These are phyloP conservation scores for Geranium incanum DNA, from an alignment of 441 rosid species.

Conservation along the genomic window DNA sequence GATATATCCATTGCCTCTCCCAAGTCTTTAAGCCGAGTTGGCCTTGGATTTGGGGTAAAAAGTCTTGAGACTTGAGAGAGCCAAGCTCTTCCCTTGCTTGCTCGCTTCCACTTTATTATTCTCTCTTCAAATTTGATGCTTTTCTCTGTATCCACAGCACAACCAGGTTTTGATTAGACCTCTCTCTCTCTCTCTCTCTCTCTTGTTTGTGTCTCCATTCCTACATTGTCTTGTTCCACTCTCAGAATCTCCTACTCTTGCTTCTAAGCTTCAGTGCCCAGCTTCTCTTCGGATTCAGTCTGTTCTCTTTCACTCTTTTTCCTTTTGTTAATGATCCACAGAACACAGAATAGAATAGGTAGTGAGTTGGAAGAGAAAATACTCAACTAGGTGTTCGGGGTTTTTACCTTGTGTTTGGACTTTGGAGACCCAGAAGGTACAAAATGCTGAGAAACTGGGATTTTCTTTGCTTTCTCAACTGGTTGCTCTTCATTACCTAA, in stretches of 20 bases:
- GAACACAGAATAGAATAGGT: conserved; percentile 9
- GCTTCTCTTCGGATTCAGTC: conserved; percentile 14
- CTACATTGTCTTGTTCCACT: conserved; percentile 50
- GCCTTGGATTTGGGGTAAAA: conserved; percentile 34
- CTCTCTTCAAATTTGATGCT: conserved; percentile 49
- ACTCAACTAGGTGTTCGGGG: conserved; percentile 24
- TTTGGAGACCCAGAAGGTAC: conserved; percentile 12
- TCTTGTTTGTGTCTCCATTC: conserved; percentile 12
- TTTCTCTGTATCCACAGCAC: conserved; percentile 41
- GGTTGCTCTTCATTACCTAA: conserved; percentile 29
- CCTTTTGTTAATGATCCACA: neutral
- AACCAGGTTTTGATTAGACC: conserved; percentile 40
- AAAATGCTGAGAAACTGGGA: conserved; percentile 29
- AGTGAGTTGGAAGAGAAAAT: conserved; percentile 12
- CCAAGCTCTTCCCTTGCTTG: conserved; percentile 18
- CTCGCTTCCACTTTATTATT: conserved; percentile 46
- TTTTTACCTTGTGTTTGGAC: conserved; percentile 20
- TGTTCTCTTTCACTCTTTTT: conserved; percentile 11
- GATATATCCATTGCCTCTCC: conserved; percentile 23
- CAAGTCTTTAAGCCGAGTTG: conserved; percentile 21
- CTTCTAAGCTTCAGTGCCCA: conserved; percentile 35
- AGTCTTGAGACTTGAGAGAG: conserved; percentile 24
- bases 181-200: conserved; percentile 18
- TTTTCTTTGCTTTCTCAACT: conserved; percentile 22
- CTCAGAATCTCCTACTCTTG: conserved; percentile 37